These are phyloP conservation scores for Starmerella vaccinii DNA, from an alignment of 805 yeast genomes.

Conservation along the genomic window DNA sequence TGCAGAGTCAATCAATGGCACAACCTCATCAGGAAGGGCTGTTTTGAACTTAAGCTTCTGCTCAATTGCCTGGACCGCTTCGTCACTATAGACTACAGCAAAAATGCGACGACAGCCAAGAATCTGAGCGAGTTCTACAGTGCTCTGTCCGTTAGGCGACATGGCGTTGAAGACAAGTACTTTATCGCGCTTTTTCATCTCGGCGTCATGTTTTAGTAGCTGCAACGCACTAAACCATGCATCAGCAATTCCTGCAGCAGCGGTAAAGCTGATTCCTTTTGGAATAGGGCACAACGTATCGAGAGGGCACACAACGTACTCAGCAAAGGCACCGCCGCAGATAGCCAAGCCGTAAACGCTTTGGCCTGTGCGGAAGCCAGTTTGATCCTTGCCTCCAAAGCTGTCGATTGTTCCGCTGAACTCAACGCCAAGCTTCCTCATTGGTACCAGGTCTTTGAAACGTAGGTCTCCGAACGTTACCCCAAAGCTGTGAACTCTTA, in stretches of 20 bases:
- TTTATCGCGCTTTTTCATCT: slow-evolving; percentile 26
- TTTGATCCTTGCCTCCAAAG: slow-evolving; percentile 3
- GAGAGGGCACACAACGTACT: slow-evolving; percentile 28
- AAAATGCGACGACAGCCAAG: slow-evolving; percentile 31
- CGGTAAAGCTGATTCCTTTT: slow-evolving; percentile 20
- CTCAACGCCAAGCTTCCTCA: slow-evolving; percentile 30
- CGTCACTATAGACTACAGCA: slow-evolving; percentile 27
- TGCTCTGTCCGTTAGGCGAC: slow-evolving; percentile 31
- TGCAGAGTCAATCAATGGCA: slow-evolving; percentile 17
- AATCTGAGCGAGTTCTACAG: slow-evolving; percentile 33
- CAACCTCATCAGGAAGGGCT: slow-evolving; percentile 24
- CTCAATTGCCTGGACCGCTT: slow-evolving; percentile 24
- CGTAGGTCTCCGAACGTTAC: slow-evolving; percentile 31
- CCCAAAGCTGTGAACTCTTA: slow-evolving; percentile 31
- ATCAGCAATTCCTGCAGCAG: slow-evolving; percentile 32
- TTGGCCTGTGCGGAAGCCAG: slow-evolving; percentile 28
- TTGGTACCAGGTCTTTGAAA: background rate
- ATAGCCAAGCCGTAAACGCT: slow-evolving; percentile 31
- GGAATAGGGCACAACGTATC: slow-evolving; percentile 26
- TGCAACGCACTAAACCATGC: slow-evolving; percentile 34
- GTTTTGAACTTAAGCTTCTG: slow-evolving; percentile 20
- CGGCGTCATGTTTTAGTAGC: slow-evolving; percentile 28
- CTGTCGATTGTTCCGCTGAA: slow-evolving; percentile 31
- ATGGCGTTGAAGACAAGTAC: slow-evolving; percentile 33
- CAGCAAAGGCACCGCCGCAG: slow-evolving; percentile 34